Conservation (phyloP, 2,329 filamentous ascomycete species). For the Neoascochyta sp. region DNA sequence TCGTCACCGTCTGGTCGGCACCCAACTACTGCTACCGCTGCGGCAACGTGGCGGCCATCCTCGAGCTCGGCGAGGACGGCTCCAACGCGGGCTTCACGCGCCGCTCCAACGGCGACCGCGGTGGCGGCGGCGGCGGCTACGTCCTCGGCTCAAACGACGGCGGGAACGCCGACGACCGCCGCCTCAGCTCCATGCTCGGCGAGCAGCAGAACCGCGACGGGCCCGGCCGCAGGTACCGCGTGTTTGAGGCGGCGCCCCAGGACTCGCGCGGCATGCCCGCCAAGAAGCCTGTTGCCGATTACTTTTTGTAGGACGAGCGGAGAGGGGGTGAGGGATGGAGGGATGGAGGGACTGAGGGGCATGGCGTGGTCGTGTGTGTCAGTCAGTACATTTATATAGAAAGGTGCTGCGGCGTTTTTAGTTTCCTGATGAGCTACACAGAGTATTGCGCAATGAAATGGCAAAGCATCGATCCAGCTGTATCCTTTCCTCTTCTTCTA, state of each 20-base stretch:
- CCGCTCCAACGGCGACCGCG: constrained; percentile 64
- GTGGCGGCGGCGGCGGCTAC: constrained; percentile 44
- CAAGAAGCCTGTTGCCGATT: constrained; percentile 96
- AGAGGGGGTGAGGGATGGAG: background rate
- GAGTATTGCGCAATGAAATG: no score
- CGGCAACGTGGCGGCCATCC: constrained; percentile 72
- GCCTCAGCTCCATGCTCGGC: constrained; percentile 39
- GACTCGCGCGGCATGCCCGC: constrained; percentile 96
- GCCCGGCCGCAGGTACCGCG: constrained; percentile 84
- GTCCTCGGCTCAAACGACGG: constrained; percentile 34
- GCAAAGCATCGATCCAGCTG: no score
- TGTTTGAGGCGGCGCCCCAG: constrained; percentile 95
- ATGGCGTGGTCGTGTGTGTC: no score
- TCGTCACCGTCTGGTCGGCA: constrained; percentile 92
- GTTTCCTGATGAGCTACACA: no score
- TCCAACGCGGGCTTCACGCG: constrained; percentile 47
- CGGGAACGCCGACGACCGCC: constrained; percentile 35
- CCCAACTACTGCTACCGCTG: constrained; percentile 65
- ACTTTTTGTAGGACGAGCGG: constrained; percentile 64
- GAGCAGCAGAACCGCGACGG: constrained; percentile 51
- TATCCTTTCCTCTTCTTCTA: no score
- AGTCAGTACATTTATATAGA: no score
- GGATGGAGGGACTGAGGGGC: no score
- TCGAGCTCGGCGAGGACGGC: constrained; percentile 86
- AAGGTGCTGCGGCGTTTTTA: no score